phyloP scores from a whole-genome alignment of 805 yeast genomes.

The Ogataea ganodermae region DNA sequence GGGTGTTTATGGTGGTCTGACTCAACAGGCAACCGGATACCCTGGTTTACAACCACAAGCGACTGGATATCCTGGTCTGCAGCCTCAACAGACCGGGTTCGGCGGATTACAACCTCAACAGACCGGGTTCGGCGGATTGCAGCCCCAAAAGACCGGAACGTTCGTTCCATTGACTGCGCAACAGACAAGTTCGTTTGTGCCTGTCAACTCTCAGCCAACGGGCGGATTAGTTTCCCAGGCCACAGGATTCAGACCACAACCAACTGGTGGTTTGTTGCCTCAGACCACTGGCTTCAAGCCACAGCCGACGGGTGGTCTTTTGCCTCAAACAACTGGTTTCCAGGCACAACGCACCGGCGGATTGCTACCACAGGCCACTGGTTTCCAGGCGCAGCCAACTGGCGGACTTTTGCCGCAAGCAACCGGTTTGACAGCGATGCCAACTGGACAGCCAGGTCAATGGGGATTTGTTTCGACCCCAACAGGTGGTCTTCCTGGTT shows the following conservation, averaged over 20 bases:
- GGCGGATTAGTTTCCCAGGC: conserved; percentile 20
- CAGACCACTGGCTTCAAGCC: conserved; percentile 37
- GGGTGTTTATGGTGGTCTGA: conserved; percentile 32
- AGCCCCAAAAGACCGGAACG: conserved; percentile 8
- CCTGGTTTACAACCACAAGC: conserved; percentile 17
- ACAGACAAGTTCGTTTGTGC: conserved; percentile 10
- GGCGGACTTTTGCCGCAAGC: conserved; percentile 42
- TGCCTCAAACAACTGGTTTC: conserved; percentile 15
- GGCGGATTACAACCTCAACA: conserved; percentile 7
- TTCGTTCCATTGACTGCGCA: conserved; percentile 17
- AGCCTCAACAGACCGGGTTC: conserved; percentile 13
- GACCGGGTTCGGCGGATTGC: conserved; percentile 35
- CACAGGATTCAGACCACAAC: conserved; percentile 34
- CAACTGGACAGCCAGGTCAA: conserved; percentile 69
- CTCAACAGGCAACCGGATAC: conserved; percentile 53
- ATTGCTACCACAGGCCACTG: conserved; percentile 22
- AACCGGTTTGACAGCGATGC: conserved; percentile 53
- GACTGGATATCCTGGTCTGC: conserved; percentile 8
- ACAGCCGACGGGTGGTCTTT: conserved; percentile 29
- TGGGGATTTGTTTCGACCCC: conserved; percentile 78
- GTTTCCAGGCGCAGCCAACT: conserved; percentile 38
- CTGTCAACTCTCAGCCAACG: conserved; percentile 31
- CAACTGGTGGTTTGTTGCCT: conserved; percentile 40
- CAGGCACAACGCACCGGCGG: conserved; percentile 40
- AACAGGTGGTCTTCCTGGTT: conserved; percentile 70